Percentiles rank a stretch among this genome's conserved stretches.
Conservation (phyloP, 2,329 filamentous ascomycete genomes). For the Trichoderma atrobrunneum region DNA sequence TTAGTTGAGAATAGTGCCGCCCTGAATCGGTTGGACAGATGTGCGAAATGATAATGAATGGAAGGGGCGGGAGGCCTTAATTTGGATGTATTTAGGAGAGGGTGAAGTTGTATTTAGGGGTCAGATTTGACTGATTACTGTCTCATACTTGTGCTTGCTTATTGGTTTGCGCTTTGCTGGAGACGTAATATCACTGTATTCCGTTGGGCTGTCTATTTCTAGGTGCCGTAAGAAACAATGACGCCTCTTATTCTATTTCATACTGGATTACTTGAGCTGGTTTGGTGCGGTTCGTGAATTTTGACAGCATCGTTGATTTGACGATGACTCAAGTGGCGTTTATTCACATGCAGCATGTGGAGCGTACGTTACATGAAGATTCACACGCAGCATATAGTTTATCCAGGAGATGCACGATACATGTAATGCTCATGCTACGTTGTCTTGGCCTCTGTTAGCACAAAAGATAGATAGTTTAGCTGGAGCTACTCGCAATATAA, state of each 20-base stretch:
- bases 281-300: not conserved
- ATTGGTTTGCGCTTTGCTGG: not conserved
- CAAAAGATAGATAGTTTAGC: not conserved
- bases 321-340: not conserved
- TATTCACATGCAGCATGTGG: not conserved
- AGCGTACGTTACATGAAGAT: not conserved
- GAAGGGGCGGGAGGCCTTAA: not conserved
- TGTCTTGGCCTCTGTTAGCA: not conserved
- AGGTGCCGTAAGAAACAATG: not conserved
- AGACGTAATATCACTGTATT: not conserved
- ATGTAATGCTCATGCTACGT: not conserved
- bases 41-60: constrained; percentile 16
- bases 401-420: not conserved
- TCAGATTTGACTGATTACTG: not conserved
- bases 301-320: not conserved
- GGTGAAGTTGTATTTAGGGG: not conserved
- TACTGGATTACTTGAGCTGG: not conserved
- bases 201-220: not conserved
- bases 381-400: not conserved
- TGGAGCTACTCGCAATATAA: not conserved
- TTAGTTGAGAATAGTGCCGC: not conserved
- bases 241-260: not conserved
- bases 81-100: not conserved
- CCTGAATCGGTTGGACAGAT: not conserved
- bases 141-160: not conserved